Evolutionary conservation across 1,284 basidiomycete species (phyloP), one percentile per base, ranked within the genome.

Genomic region (Apiotrichum mycotoxinovorans): DNA sequence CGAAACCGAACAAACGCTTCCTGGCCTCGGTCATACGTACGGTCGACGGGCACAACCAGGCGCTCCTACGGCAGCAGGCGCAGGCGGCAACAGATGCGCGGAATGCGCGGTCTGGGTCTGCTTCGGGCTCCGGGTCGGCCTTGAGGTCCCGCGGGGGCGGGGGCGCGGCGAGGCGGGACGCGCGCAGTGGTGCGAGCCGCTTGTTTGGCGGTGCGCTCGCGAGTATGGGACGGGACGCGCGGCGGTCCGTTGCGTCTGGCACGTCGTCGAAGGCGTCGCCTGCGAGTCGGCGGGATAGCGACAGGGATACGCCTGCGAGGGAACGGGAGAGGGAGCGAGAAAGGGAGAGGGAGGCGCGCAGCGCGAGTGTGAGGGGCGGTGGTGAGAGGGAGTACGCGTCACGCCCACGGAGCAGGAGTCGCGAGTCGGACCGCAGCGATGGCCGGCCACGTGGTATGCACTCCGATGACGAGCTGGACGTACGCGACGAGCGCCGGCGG

Each of bases 21-120:
- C 79, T 96, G 22, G 84, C 86, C 0, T 86, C 87, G 25, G 90
- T 96, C 58, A 92, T 96, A 54, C 84, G 86, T 59, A 91, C 83
- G 62, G 94, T 93, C 3, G 91, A 93, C 69, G 91, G 92, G 56
- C 93, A 96, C 72, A 96, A 96, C 74, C 85, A 86, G 73, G 85
- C 87, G 15, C 79, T 96, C 20, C 78, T 92, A 11, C 82, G 85
- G 42, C 83, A 86, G 20, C 90, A 96, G 75, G 86, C 87, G 0
- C 75, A 83, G 20, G 85, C 87, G 30, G 88, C 88, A 0, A 80
- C 87, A 62, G 86, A 89, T 63, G 81, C 85, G 45, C 41, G 51
- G 14, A 26, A 30, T 18, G 20, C 52, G 35, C 14, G 51, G n/a
- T n/a, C n/a, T n/a, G n/a, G n/a, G n/a, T n/a, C n/a, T n/a, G n/a